Conservation (phyloP, 768 basidiomycete genomes). For the Tricholoma terreum region DNA sequence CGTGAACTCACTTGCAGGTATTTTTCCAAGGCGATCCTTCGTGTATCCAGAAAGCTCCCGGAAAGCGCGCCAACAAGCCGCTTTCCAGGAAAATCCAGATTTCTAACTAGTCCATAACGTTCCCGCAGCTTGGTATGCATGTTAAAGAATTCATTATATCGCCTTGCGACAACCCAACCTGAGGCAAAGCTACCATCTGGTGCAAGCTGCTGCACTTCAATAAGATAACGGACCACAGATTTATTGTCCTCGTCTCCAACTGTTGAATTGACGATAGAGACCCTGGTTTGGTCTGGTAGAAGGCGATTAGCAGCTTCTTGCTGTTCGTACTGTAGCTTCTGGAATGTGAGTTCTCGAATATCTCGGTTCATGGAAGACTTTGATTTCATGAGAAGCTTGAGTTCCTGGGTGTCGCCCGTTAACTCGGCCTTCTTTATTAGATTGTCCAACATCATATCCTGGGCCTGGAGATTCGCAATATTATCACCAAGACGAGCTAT, state of each 20-base stretch:
- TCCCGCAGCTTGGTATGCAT: slow-evolving; percentile 88
- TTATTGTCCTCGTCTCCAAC: slow-evolving; percentile 83
- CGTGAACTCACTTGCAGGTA: slow-evolving; percentile 74
- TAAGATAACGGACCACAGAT: slow-evolving; percentile 86
- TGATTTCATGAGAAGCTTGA: slow-evolving; percentile 77
- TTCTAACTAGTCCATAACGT: slow-evolving; percentile 58
- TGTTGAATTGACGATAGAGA: slow-evolving; percentile 83
- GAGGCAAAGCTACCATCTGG: slow-evolving; percentile 73
- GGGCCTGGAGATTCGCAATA: slow-evolving; percentile 71
- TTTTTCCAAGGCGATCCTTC: slow-evolving; percentile 77
- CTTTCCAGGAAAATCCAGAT: slow-evolving; percentile 90
- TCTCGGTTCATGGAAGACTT: slow-evolving; percentile 81
- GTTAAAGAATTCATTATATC: slow-evolving; percentile 93
- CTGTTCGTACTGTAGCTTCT: slow-evolving; percentile 90
- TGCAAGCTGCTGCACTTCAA: slow-evolving; percentile 89
- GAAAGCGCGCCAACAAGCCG: slow-evolving; percentile 87
- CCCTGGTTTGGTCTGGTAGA: slow-evolving; percentile 75
- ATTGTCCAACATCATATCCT: slow-evolving; percentile 80
- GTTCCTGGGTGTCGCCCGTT: slow-evolving; percentile 85
- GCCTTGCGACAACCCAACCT: slow-evolving; percentile 89
- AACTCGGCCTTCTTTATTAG: slow-evolving; percentile 94
- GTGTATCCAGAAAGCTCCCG: slow-evolving; percentile 80
- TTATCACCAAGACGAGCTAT: slow-evolving; percentile 77
- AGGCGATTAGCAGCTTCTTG: slow-evolving; percentile 91
- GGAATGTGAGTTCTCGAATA: slow-evolving; percentile 80